phyloP scores from a whole-genome alignment of 495 filamentous ascomycete genomes.

The Aspergillus hancockii region DNA sequence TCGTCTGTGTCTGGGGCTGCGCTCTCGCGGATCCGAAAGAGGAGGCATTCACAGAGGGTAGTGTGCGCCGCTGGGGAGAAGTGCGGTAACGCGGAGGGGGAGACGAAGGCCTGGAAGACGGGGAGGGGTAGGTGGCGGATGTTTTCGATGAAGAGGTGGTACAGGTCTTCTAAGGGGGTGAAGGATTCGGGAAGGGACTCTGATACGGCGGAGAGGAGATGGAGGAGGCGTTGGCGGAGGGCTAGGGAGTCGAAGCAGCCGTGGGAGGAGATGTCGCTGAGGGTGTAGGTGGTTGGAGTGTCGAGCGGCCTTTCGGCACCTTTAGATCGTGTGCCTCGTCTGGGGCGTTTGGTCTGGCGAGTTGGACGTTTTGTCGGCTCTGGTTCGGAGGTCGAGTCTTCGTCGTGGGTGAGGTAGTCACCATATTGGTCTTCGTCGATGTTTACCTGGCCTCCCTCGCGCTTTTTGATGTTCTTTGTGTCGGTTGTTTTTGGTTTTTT shows the following conservation, averaged over 20 bases:
- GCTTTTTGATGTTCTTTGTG: conserved; percentile 37
- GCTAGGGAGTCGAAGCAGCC: conserved; percentile 59
- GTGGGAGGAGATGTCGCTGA: conserved; percentile 33
- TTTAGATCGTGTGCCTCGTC: conserved; percentile 27
- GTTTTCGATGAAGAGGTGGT: conserved; percentile 64
- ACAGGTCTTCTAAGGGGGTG: conserved; percentile 57
- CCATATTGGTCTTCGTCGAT: conserved; percentile 60
- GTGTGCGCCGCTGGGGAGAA: conserved; percentile 50
- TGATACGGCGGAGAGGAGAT: conserved; percentile 53
- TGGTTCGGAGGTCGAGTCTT: conserved; percentile 14
- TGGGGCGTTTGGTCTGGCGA: conserved; percentile 35
- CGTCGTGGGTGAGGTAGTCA: conserved; percentile 53
- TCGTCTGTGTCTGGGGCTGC: conserved; percentile 51
- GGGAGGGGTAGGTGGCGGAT: conserved; percentile 67
- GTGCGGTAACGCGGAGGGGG: conserved; percentile 49
- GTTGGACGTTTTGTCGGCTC: conserved; percentile 12
- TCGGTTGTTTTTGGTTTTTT: conserved; percentile 32
- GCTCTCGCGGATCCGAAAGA: conserved; percentile 61
- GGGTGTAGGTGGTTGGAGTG: conserved; percentile 1
- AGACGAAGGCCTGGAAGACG: conserved; percentile 72
- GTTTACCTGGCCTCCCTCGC: conserved; percentile 50
- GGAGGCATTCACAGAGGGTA: conserved; percentile 64
- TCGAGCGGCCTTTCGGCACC: conserved; percentile 18
- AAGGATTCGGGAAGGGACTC: conserved; percentile 43
- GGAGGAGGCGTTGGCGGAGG: conserved; percentile 66